phyloP scores from a whole-genome alignment of 768 basidiomycete species.

The Roridomyces roridus region DNA sequence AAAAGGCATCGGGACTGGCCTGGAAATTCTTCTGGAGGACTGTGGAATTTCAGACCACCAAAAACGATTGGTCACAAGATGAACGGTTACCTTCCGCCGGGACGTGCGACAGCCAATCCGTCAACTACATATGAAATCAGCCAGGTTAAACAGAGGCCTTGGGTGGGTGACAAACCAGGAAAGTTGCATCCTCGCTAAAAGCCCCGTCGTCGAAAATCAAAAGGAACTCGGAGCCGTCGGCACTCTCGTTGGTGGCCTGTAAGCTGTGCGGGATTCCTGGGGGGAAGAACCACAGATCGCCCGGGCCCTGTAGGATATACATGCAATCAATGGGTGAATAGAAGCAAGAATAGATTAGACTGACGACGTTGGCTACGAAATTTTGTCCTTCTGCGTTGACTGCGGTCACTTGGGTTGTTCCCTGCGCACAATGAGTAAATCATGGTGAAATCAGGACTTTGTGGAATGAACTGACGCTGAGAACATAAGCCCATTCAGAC shows the following conservation, averaged over 20 bases:
- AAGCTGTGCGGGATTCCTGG: slow-evolving; percentile 62
- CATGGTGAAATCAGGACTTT: background rate
- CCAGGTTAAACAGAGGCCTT: background rate
- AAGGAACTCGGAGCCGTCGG: slow-evolving; percentile 57
- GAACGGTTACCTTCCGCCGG: slow-evolving; percentile 49
- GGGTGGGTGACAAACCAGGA: slow-evolving; percentile 45
- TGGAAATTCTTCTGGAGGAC: slow-evolving; percentile 63
- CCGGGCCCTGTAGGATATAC: slow-evolving; percentile 51
- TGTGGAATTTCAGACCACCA: no score
- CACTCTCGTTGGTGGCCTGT: slow-evolving; percentile 53
- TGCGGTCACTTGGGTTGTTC: slow-evolving; percentile 53
- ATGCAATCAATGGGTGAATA: background rate
- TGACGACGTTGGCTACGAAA: slow-evolving; percentile 55
- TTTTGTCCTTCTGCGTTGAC: slow-evolving; percentile 55
- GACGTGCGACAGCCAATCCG: slow-evolving; percentile 61
- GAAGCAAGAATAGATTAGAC: slow-evolving; percentile 12
- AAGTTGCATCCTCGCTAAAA: slow-evolving; percentile 60
- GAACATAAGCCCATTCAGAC: slow-evolving; percentile 61
- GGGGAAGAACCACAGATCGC: slow-evolving; percentile 65
- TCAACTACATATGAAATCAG: slow-evolving; percentile 50
- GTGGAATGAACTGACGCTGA: slow-evolving; percentile 26
- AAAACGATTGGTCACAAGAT: background rate
- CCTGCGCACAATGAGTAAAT: slow-evolving; percentile 33
- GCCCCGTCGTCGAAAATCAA: slow-evolving; percentile 57
- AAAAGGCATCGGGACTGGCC: slow-evolving; percentile 43